These are phyloP conservation scores for Odontarrhena argentea DNA, from an alignment of 345 rosid genomes.

Conservation along the genomic window DNA sequence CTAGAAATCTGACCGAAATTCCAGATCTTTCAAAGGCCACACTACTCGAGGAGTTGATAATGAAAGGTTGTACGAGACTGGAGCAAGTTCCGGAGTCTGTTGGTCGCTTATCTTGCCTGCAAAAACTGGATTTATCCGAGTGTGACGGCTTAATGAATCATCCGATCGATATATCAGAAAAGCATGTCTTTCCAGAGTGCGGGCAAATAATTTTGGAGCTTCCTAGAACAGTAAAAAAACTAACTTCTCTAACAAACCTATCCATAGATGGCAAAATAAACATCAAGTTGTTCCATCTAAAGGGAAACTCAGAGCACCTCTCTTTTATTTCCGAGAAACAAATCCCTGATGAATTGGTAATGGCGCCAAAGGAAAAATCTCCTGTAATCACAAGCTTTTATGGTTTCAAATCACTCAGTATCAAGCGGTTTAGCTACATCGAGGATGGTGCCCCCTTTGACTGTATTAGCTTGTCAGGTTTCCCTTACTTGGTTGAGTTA, in stretches of 20 bases:
- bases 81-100: not conserved
- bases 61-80: constrained; percentile 10
- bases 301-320: constrained; percentile 29
- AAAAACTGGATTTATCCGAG: constrained; percentile 22
- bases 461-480: constrained; percentile 14
- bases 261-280: constrained; percentile 27
- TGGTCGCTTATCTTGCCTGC: constrained; percentile 6
- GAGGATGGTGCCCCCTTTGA: not conserved
- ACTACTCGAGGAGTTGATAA: constrained; percentile 10
- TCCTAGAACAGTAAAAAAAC: constrained; percentile 9
- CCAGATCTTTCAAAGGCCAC: constrained; percentile 18
- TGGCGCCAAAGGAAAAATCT: not conserved
- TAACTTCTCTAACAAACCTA: constrained; percentile 8
- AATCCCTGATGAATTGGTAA: not conserved
- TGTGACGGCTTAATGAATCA: constrained; percentile 24
- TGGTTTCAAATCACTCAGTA: not conserved
- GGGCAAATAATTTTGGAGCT: constrained; percentile 15
- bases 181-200: not conserved
- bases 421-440: constrained; percentile 21
- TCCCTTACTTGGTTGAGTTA: constrained; percentile 7
- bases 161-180: constrained; percentile 27
- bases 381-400: not conserved
- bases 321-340: constrained; percentile 5
- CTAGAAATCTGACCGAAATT: constrained; percentile 14
- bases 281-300: not conserved